Conservation (phyloP, 768 basidiomycete species). For the Mycena vulgaris region DNA sequence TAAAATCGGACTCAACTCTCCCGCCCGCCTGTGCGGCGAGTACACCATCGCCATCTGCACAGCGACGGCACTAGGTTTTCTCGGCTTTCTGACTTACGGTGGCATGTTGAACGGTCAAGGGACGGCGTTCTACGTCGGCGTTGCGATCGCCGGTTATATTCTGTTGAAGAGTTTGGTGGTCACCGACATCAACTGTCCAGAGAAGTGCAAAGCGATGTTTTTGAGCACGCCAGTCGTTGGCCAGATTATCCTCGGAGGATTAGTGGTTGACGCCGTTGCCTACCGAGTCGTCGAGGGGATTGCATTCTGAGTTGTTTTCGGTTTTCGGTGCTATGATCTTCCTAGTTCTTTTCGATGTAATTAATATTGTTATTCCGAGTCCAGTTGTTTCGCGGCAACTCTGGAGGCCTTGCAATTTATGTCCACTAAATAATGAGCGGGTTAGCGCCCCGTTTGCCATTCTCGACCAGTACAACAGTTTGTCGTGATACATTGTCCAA, state of each 20-base stretch:
- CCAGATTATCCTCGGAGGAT: slow-evolving; percentile 45
- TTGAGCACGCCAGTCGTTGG: slow-evolving; percentile 44
- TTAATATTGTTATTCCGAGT: no score
- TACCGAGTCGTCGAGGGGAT: slow-evolving; percentile 26
- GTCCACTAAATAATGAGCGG: no score
- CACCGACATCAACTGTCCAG: slow-evolving; percentile 46
- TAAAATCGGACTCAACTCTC: slow-evolving; percentile 69
- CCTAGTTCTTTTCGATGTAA: no score
- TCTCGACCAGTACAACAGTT: no score
- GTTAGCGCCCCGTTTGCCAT: no score
- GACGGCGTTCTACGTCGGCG: slow-evolving; percentile 46
- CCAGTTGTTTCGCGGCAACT: no score
- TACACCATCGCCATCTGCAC: slow-evolving; percentile 63
- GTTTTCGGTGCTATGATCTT: no score
- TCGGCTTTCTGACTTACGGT: slow-evolving; percentile 59
- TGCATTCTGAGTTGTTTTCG: slow-evolving; percentile 45
- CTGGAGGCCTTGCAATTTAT: no score
- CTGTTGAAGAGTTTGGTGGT: slow-evolving; percentile 36
- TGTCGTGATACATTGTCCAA: no score
- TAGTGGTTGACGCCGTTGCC: slow-evolving; percentile 43
- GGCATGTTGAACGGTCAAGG: slow-evolving; percentile 63
- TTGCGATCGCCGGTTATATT: slow-evolving; percentile 37
- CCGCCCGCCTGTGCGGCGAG: slow-evolving; percentile 67
- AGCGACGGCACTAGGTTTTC: slow-evolving; percentile 59
- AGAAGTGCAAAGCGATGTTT: slow-evolving; percentile 44